Evolutionary conservation across 169 alveolate species (phyloP), one percentile per base, ranked within the genome.

Genomic region (Plasmodium vivax): DNA sequence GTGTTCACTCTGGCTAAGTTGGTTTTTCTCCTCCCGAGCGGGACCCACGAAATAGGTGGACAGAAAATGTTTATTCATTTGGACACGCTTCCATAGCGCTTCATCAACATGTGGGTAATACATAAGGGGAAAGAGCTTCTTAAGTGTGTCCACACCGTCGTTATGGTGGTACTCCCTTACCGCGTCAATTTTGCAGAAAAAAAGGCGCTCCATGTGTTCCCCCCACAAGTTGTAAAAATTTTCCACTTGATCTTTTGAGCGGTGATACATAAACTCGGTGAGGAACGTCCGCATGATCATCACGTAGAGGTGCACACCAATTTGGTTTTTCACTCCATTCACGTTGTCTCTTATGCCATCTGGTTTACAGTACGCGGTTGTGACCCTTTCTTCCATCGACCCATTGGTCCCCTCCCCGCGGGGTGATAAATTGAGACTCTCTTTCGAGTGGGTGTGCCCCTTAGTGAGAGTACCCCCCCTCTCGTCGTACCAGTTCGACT

Each of bases 251-350:
- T 77, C 71, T 79, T 8, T 87, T 27, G 80, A 77, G 30, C 32
- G 32, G 30, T 77, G 43, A 54, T 87, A 77, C 38, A 77, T 38
- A 9, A 56, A 71, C 30, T 87, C 93, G n/a, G 30, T n/a, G 23
- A 85, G 80, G 62, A 85, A 75, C 34, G 85, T 85, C 47, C 77
- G 72, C 47, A 85, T 85, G 6, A 85, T 85, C 80, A 51, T 85
- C 79, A 32, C 56, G 38, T 73, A 85, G 8, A 85, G 12, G 54
- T 85, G 41, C 47, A 27, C 23, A 9, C 32, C 71, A 19, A 45
- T 5, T 43, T 30, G 19, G 3, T 74, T 36, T n/a, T n/a, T 83
- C 45, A 36, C 73, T 34, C 27, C 58, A n/a, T 45, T 23, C 68
- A 12, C 51, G 62, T 30, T 81, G 16, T 81, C 36, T 12, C 51